Base-by-base conservation (phyloP, 192 early-diverging fungal genomes). In the Gamsiella multidivaricata region DNA sequence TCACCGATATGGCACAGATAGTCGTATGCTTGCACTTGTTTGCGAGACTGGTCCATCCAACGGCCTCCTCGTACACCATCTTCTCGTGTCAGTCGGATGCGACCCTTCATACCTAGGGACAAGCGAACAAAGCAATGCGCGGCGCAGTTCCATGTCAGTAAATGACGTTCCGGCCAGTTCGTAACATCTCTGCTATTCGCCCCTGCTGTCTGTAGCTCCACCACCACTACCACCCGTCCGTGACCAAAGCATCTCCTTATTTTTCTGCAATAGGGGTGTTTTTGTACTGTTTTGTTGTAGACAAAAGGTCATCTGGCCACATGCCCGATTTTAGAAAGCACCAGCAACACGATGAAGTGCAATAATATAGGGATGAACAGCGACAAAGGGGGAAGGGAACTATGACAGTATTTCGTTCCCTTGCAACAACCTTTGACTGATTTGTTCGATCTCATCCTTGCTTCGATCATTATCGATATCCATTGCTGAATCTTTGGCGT, bases 1-100 rank as follows among this genome's bases (percentile, higher is more conserved):
- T 99, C 98, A 52, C 95, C 92, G 56, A 99, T 94, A 67, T 98
- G 98, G 66, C 98, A 98, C 6, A 98, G 87, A 66, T 99, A 99
- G 84, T 99, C 98, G 81, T 98, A 98, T n/a, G 97, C 97, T 33
- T 94, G 94, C 39, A 98, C 69, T 49, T 95, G 91, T 46, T 88
- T 88, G 53, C 98, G 83, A 80, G 95, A 92, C 31, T 90, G 69
- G 75, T 99, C 97, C 86, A 95, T 94, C 96, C 94, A 97, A 32
- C 84, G 80, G 41, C 79, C 78, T 10, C 68, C 82, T 17, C 43
- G 42, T 39, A 63, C 62, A 33, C 65, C 54, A 50, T 76, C 70
- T 31, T 69, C 81, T 50, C 84, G 80, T 46, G 82, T 80, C 50
- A 85, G 65, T 43, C 82, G 65, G 57, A 84, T 82, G 49, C 82